Conservation (phyloP, 345 rosid species). For the Citrus trifoliata region DNA sequence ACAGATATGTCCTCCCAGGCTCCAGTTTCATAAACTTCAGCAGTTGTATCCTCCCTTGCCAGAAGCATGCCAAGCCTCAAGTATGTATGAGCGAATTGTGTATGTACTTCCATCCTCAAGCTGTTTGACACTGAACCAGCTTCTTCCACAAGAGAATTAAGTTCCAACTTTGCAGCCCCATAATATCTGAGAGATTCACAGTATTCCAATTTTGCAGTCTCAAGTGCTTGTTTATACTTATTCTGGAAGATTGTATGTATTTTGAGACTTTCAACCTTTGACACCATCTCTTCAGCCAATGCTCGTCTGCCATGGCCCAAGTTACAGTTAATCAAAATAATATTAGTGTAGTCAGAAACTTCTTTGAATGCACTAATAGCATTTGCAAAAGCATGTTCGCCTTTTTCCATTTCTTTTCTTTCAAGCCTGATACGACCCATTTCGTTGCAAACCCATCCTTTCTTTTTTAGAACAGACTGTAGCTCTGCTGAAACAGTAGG, state of each 20-base stretch:
- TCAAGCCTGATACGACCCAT: constrained; percentile 77
- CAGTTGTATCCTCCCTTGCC: constrained; percentile 61
- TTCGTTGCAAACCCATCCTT: constrained; percentile 94
- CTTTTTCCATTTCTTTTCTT: constrained; percentile 62
- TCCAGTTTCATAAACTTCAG: constrained; percentile 51
- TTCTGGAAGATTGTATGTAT: constrained; percentile 35
- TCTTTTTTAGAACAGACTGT: constrained; percentile 64
- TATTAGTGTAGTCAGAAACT: constrained; percentile 71
- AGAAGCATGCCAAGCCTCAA: constrained; percentile 89
- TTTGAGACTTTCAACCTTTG: constrained; percentile 58
- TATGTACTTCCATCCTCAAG: constrained; percentile 65
- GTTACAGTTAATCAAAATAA: constrained; percentile 75
- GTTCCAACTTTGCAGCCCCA: constrained; percentile 71
- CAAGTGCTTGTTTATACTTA: constrained; percentile 60
- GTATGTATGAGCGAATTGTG: constrained; percentile 87
- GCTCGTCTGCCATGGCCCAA: constrained; percentile 94
- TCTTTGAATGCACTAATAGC: constrained; percentile 76
- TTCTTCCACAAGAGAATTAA: constrained; percentile 39
- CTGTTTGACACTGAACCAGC: constrained; percentile 31
- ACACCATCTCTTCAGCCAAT: constrained; percentile 84
- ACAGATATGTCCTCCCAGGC: constrained; percentile 31
- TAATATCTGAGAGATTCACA: constrained; percentile 70
- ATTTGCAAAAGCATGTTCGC: constrained; percentile 79
- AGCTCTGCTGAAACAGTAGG: constrained; percentile 48
- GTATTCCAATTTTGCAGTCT: constrained; percentile 67